phyloP scores from a whole-genome alignment of 352 stramenopile species.

The Phytophthora tentaculata region DNA sequence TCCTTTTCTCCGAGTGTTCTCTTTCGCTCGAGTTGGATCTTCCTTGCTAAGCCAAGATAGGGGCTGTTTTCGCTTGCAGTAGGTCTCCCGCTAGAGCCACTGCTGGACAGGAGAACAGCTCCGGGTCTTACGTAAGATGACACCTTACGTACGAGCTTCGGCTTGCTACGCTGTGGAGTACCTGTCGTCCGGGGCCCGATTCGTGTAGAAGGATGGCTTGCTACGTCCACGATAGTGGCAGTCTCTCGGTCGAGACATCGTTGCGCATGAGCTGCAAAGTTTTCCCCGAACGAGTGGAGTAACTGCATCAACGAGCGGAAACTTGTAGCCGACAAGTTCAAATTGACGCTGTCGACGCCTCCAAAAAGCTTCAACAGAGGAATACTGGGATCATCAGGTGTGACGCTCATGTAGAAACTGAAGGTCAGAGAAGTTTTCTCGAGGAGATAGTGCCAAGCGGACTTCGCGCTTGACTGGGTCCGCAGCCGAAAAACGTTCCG shows the following conservation, averaged over 20 bases:
- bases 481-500: slow-evolving; percentile 27
- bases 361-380: slow-evolving; percentile 81
- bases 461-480: slow-evolving; percentile 27
- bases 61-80: slow-evolving; percentile 36
- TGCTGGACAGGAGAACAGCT: slow-evolving; percentile 32
- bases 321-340: slow-evolving; percentile 73
- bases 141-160: slow-evolving; percentile 35
- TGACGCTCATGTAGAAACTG: slow-evolving; percentile 79
- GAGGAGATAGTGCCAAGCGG: slow-evolving; percentile 62
- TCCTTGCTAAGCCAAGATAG: slow-evolving; percentile 47
- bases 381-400: slow-evolving; percentile 78
- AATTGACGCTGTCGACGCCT: slow-evolving; percentile 66
- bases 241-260: slow-evolving; percentile 35
- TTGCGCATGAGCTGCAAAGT: slow-evolving; percentile 58
- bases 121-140: slow-evolving; percentile 38
- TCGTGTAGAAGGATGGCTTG: slow-evolving; percentile 10
- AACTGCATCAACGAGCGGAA: slow-evolving; percentile 69
- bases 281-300: slow-evolving; percentile 72
- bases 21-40: slow-evolving; percentile 45
- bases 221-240: slow-evolving; percentile 9
- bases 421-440: slow-evolving; percentile 81
- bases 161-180: slow-evolving; percentile 34
- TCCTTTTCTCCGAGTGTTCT: slow-evolving; percentile 55
- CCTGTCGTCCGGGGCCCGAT: slow-evolving; percentile 13
- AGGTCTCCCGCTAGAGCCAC: slow-evolving; percentile 29